Evolutionary conservation across 805 yeast genomes (phyloP).

Genomic region (Candida takata): DNA sequence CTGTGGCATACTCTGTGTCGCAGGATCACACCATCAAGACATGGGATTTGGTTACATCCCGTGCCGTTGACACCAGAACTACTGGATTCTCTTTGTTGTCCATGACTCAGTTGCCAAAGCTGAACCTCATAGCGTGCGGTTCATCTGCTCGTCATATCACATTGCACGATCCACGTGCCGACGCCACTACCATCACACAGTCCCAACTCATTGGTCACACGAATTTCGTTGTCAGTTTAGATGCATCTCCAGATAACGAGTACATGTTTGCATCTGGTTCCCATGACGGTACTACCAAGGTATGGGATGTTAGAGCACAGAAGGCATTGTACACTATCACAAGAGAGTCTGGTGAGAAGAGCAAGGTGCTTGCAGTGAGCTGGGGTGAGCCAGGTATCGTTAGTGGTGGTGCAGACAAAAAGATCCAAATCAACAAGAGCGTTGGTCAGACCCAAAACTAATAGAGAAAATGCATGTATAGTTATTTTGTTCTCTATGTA

Average conservation of each 20-base stretch:
- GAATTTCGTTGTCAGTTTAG: constrained; percentile 79
- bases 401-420: constrained; percentile 92
- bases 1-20: constrained; percentile 89
- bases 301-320: constrained; percentile 92
- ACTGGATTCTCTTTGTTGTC: constrained; percentile 84
- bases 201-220: constrained; percentile 83
- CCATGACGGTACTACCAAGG: constrained; percentile 92
- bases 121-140: constrained; percentile 81
- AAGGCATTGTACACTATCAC: constrained; percentile 75
- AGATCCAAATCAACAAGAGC: constrained; percentile 70
- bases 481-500: no score
- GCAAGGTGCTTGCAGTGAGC: constrained; percentile 77
- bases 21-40: constrained; percentile 94
- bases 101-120: constrained; percentile 55
- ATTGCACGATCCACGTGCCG: constrained; percentile 82
- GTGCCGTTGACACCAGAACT: constrained; percentile 79
- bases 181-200: constrained; percentile 52
- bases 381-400: constrained; percentile 81
- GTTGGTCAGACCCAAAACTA: constrained; percentile 4
- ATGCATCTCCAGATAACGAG: constrained; percentile 68
- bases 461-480: not conserved
- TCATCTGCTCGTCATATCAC: constrained; percentile 97
- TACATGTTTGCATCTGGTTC: constrained; percentile 85
- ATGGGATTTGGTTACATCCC: constrained; percentile 88
- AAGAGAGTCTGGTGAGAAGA: constrained; percentile 51